Base-by-base conservation (phyloP, 202 grass and related monocot genomes). In the Panicum virgatum region DNA sequence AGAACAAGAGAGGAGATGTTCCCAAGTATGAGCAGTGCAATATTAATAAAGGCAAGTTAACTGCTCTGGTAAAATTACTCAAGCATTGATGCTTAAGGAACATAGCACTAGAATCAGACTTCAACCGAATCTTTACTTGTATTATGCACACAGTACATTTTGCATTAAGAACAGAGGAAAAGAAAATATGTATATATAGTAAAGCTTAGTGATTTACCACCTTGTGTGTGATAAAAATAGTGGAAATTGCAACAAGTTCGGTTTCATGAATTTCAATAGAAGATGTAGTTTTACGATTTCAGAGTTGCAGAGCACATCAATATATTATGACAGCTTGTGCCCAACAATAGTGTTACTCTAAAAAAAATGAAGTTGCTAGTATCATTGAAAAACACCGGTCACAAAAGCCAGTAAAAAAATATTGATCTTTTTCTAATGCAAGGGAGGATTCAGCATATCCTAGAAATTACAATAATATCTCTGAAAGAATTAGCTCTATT, bases 361-460 rank as follows among this genome's bases (percentile, higher is more conserved):
- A 40, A 78, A 56, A 73, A 48, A 5, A 14, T 23, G 48, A 32
- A 60, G 19, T 26, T 50, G 6, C 4, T 70, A 63, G 25, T 47
- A 84, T 42, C 56, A 63, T 47, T 76, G 42, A 19, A 57, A 34
- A 76, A 53, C 43, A 69, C 2, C 40, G 6, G 5, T 64, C 34
- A 5, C 6, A 20, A 40, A 73, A 42, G 12, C 68, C n/a, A 60
- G 38, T 20, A 46, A 57, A 62, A 73, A 34, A 1, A 22, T 44
- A 46, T 14, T 46, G 23, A 59, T n/a, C n/a, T 72, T 69, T 76
- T 52, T 36, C 32, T 57, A 45, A 76, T 73, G 66, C 29, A 82
- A 27, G 26, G 6, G 26, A 10, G 43, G 3, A 66, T 26, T 58
- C 10, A 26, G n/a, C 11, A 3, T 58, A 44, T 34, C 32, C 32